Conservation (phyloP, 495 filamentous ascomycete genomes). For the Podospora australis region DNA sequence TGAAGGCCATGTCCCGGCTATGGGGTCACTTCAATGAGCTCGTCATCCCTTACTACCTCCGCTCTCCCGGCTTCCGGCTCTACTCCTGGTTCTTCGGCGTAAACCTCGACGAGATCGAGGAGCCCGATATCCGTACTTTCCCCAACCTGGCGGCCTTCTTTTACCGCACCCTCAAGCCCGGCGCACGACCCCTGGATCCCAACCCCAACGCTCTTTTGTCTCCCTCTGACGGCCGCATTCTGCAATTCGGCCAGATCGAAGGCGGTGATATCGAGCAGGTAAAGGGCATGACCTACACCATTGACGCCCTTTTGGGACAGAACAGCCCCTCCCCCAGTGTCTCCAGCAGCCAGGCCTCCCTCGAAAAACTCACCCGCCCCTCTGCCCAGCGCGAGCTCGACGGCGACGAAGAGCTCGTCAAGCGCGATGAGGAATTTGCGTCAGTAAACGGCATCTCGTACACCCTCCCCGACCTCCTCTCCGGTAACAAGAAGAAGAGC, state of each 20-base stretch:
- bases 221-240: conserved; percentile 80
- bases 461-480: conserved; percentile 82
- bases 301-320: conserved; percentile 83
- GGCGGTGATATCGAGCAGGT: conserved; percentile 96
- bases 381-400: conserved; percentile 13
- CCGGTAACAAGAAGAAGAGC: conserved; percentile 48
- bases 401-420: conserved; percentile 58
- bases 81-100: conserved; percentile 92
- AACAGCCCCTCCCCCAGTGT: conserved; percentile 41
- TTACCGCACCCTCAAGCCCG: conserved; percentile 88
- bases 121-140: conserved; percentile 81
- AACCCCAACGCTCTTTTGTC: conserved; percentile 72
- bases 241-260: conserved; percentile 90
- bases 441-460: conserved; percentile 96
- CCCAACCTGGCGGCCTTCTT: conserved; percentile 96
- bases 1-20: conserved; percentile 86
- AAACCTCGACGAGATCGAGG: conserved; percentile 79
- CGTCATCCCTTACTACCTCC: conserved; percentile 80
- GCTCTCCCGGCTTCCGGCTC: conserved; percentile 89
- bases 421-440: conserved; percentile 84
- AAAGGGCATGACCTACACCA: conserved; percentile 95
- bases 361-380: conserved; percentile 11
- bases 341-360: conserved; percentile 20
- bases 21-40: conserved; percentile 97
- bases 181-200: conserved; percentile 77